These are phyloP conservation scores for Bauhinia variegata DNA, from an alignment of 306 rosid genomes.

Conservation along the genomic window DNA sequence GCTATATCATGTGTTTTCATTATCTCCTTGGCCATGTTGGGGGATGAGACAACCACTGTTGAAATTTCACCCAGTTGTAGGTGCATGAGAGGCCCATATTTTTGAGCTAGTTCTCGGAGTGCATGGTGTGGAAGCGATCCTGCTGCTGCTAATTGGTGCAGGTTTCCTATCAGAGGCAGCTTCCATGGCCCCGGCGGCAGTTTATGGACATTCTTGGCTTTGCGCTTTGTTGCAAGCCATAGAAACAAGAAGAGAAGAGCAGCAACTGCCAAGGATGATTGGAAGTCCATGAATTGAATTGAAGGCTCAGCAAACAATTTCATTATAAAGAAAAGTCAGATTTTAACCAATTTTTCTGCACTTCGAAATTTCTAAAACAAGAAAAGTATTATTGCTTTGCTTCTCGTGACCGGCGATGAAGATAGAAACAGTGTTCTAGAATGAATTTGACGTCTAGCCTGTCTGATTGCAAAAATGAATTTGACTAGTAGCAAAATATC, in stretches of 20 bases:
- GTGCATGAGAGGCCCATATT: conserved; percentile 45
- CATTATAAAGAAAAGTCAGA: too few relatives aligned
- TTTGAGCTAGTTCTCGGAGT: conserved; percentile 24
- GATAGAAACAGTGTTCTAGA: too few relatives aligned
- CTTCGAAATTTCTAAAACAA: too few relatives aligned
- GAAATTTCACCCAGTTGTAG: conserved; percentile 40
- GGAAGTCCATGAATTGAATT: not conserved
- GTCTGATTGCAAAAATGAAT: too few relatives aligned
- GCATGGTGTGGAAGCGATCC: conserved; percentile 14
- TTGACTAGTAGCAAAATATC: too few relatives aligned
- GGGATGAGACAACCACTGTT: conserved; percentile 37
- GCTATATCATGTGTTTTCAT: conserved; percentile 35
- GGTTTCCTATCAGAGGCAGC: not conserved
- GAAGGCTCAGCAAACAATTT: not conserved
- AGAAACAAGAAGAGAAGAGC: not conserved
- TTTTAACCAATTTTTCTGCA: too few relatives aligned
- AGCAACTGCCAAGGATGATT: not conserved
- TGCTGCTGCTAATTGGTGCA: not conserved
- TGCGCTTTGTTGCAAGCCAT: not conserved
- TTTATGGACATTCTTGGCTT: not conserved
- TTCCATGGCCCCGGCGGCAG: conserved; percentile 22
- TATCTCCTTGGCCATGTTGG: conserved; percentile 34
- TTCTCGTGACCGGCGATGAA: too few relatives aligned
- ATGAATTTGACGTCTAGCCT: too few relatives aligned
- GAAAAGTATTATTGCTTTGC: too few relatives aligned